Conservation (phyloP, 2,329 filamentous ascomycete genomes). For the Chrysosporium queenslandicum region DNA sequence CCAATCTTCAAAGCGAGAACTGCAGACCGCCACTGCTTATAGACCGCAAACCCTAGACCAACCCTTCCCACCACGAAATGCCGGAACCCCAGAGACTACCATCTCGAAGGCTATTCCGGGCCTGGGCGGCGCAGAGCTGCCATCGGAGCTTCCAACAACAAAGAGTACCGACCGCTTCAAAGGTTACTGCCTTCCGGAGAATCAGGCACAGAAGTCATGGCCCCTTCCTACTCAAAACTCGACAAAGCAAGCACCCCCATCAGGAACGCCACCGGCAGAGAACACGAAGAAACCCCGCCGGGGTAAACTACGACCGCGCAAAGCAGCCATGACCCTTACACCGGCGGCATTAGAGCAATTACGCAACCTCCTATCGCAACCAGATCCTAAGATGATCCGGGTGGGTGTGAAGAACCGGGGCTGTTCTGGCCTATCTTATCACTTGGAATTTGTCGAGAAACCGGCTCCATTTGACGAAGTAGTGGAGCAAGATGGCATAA, state of each 20-base stretch:
- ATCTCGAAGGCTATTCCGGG: conserved; percentile 46
- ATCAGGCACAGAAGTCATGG: conserved; percentile 58
- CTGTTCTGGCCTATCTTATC: conserved; percentile 86
- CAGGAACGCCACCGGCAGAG: conserved; percentile 24
- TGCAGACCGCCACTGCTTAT: conserved; percentile 57
- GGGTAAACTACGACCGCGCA: conserved; percentile 64
- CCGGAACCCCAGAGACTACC: conserved; percentile 50
- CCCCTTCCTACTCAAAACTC: conserved; percentile 29
- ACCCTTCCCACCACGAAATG: conserved; percentile 46
- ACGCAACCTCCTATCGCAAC: conserved; percentile 64
- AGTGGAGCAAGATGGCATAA: conserved; percentile 92
- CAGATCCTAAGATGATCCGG: conserved; percentile 83
- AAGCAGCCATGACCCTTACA: conserved; percentile 83
- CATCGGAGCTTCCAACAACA: conserved; percentile 18
- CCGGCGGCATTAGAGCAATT: conserved; percentile 71
- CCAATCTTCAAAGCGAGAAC: conserved; percentile 48
- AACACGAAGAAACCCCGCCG: conserved; percentile 47
- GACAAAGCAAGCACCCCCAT: conserved; percentile 18
- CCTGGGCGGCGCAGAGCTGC: conserved; percentile 40
- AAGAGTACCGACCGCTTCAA: conserved; percentile 24
- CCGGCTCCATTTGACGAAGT: conserved; percentile 78
- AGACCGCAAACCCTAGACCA: conserved; percentile 50
- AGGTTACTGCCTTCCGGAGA: conserved; percentile 47
- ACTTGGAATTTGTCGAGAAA: conserved; percentile 91
- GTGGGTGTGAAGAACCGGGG: conserved; percentile 90